These are phyloP conservation scores for Bretschneidera sinensis DNA, from an alignment of 345 rosid species.

Conservation along the genomic window DNA sequence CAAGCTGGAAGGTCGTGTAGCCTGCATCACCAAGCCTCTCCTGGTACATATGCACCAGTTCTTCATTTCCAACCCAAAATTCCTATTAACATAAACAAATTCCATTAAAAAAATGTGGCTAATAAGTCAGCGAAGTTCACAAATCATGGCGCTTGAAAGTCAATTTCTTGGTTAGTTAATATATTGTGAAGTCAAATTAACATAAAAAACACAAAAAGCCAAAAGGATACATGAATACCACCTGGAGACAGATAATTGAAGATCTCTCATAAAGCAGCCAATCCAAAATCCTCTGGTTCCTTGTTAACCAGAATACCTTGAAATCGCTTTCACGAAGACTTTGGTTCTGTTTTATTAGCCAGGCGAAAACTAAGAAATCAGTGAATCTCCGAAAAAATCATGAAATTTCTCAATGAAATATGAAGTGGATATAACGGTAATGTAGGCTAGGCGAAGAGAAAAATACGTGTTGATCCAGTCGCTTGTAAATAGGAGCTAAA, in stretches of 20 bases:
- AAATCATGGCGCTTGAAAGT: not conserved
- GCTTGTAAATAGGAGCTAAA: slow-evolving; percentile 77
- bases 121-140: not conserved
- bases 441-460: not conserved
- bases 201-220: no score
- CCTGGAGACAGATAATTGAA: slow-evolving; percentile 77
- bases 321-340: slow-evolving; percentile 62
- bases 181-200: no score
- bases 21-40: slow-evolving; percentile 55
- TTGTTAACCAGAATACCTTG: slow-evolving; percentile 42
- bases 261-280: slow-evolving; percentile 56
- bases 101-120: not conserved
- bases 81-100: slow-evolving; percentile 31
- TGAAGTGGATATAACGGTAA: not conserved
- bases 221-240: slow-evolving; percentile 18
- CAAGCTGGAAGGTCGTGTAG: slow-evolving; percentile 51
- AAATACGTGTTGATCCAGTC: slow-evolving; percentile 52
- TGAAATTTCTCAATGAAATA: not conserved
- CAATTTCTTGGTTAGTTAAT: not conserved
- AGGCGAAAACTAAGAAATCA: not conserved
- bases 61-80: slow-evolving; percentile 79
- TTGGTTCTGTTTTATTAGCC: slow-evolving; percentile 42
- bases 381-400: no score
- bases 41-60: slow-evolving; percentile 64
- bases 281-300: slow-evolving; percentile 65